Percentiles rank a stretch among this genome's conserved stretches.
phyloP scores from a whole-genome alignment of 2,329 filamentous ascomycete genomes.

The Epichloe brachyelytri region DNA sequence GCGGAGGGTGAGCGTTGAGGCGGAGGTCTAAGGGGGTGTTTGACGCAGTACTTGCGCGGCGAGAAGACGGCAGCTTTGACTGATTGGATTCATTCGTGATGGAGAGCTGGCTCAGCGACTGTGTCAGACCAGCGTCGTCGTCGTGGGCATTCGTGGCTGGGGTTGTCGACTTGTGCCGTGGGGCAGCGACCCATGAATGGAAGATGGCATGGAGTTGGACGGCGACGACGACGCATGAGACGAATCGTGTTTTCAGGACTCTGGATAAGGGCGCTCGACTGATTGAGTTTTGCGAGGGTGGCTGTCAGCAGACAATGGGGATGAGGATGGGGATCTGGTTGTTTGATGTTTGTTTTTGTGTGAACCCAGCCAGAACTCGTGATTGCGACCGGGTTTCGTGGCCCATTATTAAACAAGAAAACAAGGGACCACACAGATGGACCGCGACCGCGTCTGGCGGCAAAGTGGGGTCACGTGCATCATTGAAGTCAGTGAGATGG shows the following conservation, averaged over 20 bases:
- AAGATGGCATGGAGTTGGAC: slow-evolving; percentile 2
- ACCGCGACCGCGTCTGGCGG: too few relatives aligned
- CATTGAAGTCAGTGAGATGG: too few relatives aligned
- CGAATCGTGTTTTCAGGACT: background rate
- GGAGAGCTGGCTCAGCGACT: slow-evolving; percentile 32
- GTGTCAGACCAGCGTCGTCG: slow-evolving; percentile 22
- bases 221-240: slow-evolving; percentile 4
- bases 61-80: slow-evolving; percentile 12
- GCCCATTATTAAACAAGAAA: too few relatives aligned
- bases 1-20: slow-evolving; percentile 25
- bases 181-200: background rate
- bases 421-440: too few relatives aligned
- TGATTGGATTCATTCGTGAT: slow-evolving; percentile 21
- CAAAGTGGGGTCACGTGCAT: too few relatives aligned
- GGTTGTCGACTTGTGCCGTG: slow-evolving; percentile 1
- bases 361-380: too few relatives aligned
- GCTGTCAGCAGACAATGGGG: too few relatives aligned
- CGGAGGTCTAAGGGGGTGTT: slow-evolving; percentile 25
- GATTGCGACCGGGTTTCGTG: too few relatives aligned
- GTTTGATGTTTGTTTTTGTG: too few relatives aligned
- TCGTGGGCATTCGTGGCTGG: background rate
- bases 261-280: background rate
- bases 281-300: too few relatives aligned
- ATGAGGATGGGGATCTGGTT: too few relatives aligned
- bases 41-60: slow-evolving; percentile 12